A percentile compares a stretch with the other conserved stretches of the same genome.
phyloP scores from a whole-genome alignment of 164 flowering plant species.

The Aristolochia californica region DNA sequence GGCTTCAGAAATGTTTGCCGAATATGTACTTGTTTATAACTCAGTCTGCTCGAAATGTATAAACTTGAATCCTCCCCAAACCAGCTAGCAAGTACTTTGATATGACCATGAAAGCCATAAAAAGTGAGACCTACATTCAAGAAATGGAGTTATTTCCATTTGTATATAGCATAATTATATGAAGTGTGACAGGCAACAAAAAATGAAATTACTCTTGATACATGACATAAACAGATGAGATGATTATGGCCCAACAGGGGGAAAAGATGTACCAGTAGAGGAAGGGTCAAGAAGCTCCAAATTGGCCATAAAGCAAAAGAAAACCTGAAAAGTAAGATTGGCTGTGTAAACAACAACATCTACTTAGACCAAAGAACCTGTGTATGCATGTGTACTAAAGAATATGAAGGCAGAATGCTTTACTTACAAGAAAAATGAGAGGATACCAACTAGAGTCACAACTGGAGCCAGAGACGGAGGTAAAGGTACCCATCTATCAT shows the following conservation, averaged over 20 bases:
- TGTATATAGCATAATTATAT: no score
- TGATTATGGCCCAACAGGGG: not conserved
- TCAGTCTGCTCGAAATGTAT: no score
- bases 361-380: no score
- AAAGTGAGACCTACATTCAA: conserved; percentile 70
- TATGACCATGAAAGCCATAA: conserved; percentile 69
- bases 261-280: conserved; percentile 60
- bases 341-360: conserved; percentile 1
- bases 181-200: not conserved
- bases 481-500: conserved; percentile 57
- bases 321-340: conserved; percentile 38
- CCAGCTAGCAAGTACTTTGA: conserved; percentile 41
- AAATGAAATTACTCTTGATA: not conserved
- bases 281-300: conserved; percentile 85
- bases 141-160: not conserved
- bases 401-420: not conserved
- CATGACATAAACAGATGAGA: not conserved
- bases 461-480: conserved; percentile 52
- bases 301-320: conserved; percentile 86
- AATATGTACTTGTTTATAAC: no score
- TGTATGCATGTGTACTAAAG: not conserved
- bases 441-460: conserved; percentile 50
- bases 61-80: conserved; percentile 15
- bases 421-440: conserved; percentile 76
- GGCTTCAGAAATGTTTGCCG: no score